Base-by-base conservation (phyloP, 768 basidiomycete species). In the Leccinum sublutescens region DNA sequence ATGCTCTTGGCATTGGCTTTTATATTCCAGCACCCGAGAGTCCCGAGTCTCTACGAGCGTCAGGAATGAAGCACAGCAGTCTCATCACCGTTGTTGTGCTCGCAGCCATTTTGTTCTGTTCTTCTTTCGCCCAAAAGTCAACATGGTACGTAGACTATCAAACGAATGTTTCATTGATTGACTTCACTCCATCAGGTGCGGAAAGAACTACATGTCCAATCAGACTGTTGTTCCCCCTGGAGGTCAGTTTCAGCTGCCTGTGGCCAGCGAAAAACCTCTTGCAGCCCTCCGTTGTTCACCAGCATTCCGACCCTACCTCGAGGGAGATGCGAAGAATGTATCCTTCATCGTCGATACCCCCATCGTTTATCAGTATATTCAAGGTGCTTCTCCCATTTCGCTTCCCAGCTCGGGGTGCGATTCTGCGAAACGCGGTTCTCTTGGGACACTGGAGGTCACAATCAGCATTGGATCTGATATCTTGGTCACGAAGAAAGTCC, bases 281-380 rank as follows among this genome's bases (percentile, higher is more conserved):
- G 68, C 82, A 1, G 77, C 77, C 0, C 74, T 83, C 48, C 77
- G 79, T 48, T 83, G 81, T 59, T 71, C 77, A 1, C 81, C 81
- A 2, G 77, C 67, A 6, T 74, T 82, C 49, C 75, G 76, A 40
- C 82, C 82, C 2, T 83, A 81, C 68, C 74, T 83, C 2, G 70
- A 75, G 10, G 75, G 76, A 45, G 82, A 83, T 19, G 71, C 49
- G 7, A 47, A 56, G 19, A 11, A 27, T 8, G 65, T 56, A 4
- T 19, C 61, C 17, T 38, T 81, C 50, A 57, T 82, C 47, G 57
- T 82, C 14, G 79, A 82, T 56, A 68, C 78, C 0, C 67, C 67
- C 14, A 62, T 82, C 47, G 75, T 77, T 4, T 67, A 75, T 52
- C 63, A 68, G 10, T 65, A 76, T 38, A 67, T 80, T 23, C 63